phyloP scores from a whole-genome alignment of 495 filamentous ascomycete species.

The Talaromyces nanjingensis region DNA sequence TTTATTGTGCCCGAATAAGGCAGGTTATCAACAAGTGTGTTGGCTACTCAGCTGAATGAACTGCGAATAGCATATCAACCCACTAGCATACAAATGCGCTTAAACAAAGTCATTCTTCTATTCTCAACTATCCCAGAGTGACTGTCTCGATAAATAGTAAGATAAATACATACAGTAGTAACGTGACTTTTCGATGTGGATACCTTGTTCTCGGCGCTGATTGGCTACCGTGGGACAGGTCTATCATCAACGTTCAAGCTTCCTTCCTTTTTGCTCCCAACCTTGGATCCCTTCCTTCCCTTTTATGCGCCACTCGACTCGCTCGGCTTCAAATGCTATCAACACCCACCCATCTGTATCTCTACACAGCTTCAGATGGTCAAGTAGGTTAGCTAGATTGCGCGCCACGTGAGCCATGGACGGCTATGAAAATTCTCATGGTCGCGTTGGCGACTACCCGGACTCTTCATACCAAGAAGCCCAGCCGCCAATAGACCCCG shows the following conservation, averaged over 20 bases:
- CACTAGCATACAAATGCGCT: not conserved
- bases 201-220: not conserved
- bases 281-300: not conserved
- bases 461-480: slow-evolving; percentile 31
- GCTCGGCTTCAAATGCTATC: not conserved
- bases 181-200: not conserved
- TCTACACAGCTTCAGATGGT: not conserved
- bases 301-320: not conserved
- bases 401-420: not conserved
- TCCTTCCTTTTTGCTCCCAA: not conserved
- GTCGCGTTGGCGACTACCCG: slow-evolving; percentile 2
- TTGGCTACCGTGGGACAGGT: not conserved
- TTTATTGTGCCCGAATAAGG: not conserved
- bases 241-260: not conserved
- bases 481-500: slow-evolving; percentile 16
- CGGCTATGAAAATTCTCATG: not conserved
- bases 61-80: not conserved
- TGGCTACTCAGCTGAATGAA: not conserved
- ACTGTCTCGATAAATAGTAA: not conserved
- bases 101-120: not conserved
- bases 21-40: not conserved
- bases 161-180: too few relatives aligned
- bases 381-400: not conserved
- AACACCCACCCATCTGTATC: not conserved
- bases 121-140: not conserved